Evolutionary conservation across 2,329 filamentous ascomycete species (phyloP).

Genomic region (Fusarium poae): DNA sequence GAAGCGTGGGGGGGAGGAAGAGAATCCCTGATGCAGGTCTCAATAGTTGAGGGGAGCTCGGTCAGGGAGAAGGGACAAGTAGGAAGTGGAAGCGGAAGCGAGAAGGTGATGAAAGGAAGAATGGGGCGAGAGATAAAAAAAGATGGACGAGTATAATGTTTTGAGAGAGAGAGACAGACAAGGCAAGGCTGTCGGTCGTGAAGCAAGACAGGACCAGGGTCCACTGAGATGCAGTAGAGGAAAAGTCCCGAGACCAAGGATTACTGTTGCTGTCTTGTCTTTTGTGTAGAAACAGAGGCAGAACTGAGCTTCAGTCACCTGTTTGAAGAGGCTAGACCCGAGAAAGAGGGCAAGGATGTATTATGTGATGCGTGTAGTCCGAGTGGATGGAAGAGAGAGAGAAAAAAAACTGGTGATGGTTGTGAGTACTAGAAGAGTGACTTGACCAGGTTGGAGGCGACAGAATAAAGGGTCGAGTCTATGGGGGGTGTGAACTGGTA

Average conservation of each 20-base stretch:
- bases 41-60: constrained; percentile 39
- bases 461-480: constrained; percentile 36
- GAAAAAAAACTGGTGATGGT: constrained; percentile 31
- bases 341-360: not conserved
- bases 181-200: constrained; percentile 24
- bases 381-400: constrained; percentile 1
- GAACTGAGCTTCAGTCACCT: not conserved
- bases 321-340: not conserved
- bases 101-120: constrained; percentile 21
- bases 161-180: constrained; percentile 9
- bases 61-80: constrained; percentile 47
- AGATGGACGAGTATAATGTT: constrained; percentile 39
- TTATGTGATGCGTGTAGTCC: not conserved
- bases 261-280: constrained; percentile 1
- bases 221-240: constrained; percentile 34
- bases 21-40: constrained; percentile 30
- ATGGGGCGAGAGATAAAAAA: constrained; percentile 40
- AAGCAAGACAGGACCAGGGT: constrained; percentile 32
- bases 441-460: constrained; percentile 21
- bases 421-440: constrained; percentile 24
- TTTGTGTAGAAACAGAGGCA: not conserved
- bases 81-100: constrained; percentile 8
- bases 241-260: constrained; percentile 37
- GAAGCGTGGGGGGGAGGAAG: constrained; percentile 45
- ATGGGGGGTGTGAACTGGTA: constrained; percentile 8